Evolutionary conservation across 2,329 filamentous ascomycete species (phyloP), one percentile per base, ranked within the genome.

Genomic region (Colletotrichum sp.): DNA sequence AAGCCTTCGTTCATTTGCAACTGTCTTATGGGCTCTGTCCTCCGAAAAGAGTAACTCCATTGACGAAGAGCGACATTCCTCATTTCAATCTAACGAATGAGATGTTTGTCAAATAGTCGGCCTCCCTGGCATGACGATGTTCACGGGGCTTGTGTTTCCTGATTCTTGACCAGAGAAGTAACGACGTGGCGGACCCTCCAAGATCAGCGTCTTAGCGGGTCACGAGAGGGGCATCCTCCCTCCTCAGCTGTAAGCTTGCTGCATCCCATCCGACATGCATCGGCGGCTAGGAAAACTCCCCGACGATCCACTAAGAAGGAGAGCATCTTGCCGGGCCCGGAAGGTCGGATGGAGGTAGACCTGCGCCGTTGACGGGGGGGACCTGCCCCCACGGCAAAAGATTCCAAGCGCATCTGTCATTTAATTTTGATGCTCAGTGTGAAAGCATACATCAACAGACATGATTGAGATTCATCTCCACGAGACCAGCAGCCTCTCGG

Each of bases 181-280:
- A 68, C 15, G 30, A 49, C 18, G 49, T 39, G 59, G 28, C 32
- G 5, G 44, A 75, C 44, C 65, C 44, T 65, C 36, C 18, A 18
- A 60, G 72, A 75, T 75, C 69, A 68, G 69, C 69, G 26, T 63
- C 32, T 64, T 18, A 52, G 28, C 59, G 55, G 63, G 55, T 72
- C 69, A 55, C 32, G 15, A 67, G 39, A 72, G 63, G 24, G 39
- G 24, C 21, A 32, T 57, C 49, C 21, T 30, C 10, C 63, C n/a
- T 34, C 21, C 16, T 26, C 64, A 73, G 18, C 36, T 57, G 21
- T 12, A 55, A 36, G n/a, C n/a, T 21, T 44, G 21, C 34, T 59
- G 60, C 49, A 52, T 60, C 30, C 68, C 34, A 28, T 24, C 26
- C 36, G 15, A 32, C 57, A n/a, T 68, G 68, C 69, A 63, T 28